Evolutionary conservation across 2,329 filamentous ascomycete genomes (phyloP).

Genomic region (Sphaerostilbella broomeana): DNA sequence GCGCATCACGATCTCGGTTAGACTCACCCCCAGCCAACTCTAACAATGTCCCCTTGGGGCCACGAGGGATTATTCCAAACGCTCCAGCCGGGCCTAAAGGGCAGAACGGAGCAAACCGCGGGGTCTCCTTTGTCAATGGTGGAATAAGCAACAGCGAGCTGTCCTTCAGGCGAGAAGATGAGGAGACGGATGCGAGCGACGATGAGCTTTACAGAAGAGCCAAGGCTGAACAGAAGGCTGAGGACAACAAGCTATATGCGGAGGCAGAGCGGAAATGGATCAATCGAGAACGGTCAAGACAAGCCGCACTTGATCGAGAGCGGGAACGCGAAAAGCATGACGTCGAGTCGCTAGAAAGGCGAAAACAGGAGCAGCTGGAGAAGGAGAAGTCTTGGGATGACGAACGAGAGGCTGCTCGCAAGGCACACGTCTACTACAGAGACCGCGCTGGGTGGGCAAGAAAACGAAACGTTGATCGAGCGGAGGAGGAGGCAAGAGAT

Average conservation of each 20-base stretch:
- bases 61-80: constrained; percentile 53
- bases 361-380: constrained; percentile 63
- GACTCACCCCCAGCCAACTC: constrained; percentile 66
- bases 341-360: constrained; percentile 55
- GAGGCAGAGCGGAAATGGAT: constrained; percentile 88
- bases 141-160: constrained; percentile 55
- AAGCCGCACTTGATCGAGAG: constrained; percentile 80
- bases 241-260: constrained; percentile 72
- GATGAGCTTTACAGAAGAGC: constrained; percentile 73
- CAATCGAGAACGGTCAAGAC: constrained; percentile 77
- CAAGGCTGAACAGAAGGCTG: constrained; percentile 62
- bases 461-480: constrained; percentile 67
- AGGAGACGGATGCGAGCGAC: constrained; percentile 83
- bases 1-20: constrained; percentile 56
- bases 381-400: constrained; percentile 74
- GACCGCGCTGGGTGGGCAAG: constrained; percentile 81
- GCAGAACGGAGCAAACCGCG: constrained; percentile 55
- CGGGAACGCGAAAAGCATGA: constrained; percentile 74
- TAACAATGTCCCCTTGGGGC: constrained; percentile 41
- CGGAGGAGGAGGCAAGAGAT: constrained; percentile 68
- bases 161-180: constrained; percentile 63
- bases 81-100: constrained; percentile 61
- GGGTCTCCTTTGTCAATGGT: constrained; percentile 74
- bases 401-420: constrained; percentile 68
- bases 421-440: constrained; percentile 74